Evolutionary conservation across 2,329 filamentous ascomycete species (phyloP), one percentile per base, ranked within the genome.

Genomic region (Calycina marina): DNA sequence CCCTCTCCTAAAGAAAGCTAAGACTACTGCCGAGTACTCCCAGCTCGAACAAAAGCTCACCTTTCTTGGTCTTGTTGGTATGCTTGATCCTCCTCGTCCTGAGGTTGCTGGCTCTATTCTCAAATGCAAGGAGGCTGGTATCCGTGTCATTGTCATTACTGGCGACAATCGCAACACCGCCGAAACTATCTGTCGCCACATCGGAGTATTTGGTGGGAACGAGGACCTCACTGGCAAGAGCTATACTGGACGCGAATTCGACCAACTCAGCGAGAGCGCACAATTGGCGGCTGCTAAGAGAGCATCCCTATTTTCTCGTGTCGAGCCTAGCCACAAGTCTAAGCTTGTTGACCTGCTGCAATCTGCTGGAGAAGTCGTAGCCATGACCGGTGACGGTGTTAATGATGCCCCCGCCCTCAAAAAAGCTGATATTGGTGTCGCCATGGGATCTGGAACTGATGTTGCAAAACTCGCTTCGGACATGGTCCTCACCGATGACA

Each of bases 381-480:
- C 90, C 45, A 98, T 98, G 90, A 98, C 90, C 45, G 90, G 90
- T 51, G 90, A 98, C 52, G 90, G 90, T 58, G 90, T 98, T 57
- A 98, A 98, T 52, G 90, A 98, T 57, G 90, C 90, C 4, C 90
- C 90, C 28, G 90, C 90, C 11, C 67, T 98, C 50, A 98, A 98
- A 70, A 96, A 94, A 64, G 83, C 90, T 22, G 90, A 98, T 53
- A 98, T 98, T 60, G 90, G 90, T 60, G 85, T 98, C 40, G 92
- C 90, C 37, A 98, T 98, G 90, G 92, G 90, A 31, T 90, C 84
- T 35, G 90, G 90, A 52, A 98, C 90, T 15, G 90, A 98, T 55
- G 90, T 98, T 17, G 83, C 90, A 38, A 94, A 93, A 62, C 65
- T 98, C 44, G 90, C 90, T 17, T 84, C 92, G 37, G 90, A 98